These are phyloP conservation scores for Austroboletus niveus DNA, from an alignment of 1,284 basidiomycete species.

Conservation along the genomic window DNA sequence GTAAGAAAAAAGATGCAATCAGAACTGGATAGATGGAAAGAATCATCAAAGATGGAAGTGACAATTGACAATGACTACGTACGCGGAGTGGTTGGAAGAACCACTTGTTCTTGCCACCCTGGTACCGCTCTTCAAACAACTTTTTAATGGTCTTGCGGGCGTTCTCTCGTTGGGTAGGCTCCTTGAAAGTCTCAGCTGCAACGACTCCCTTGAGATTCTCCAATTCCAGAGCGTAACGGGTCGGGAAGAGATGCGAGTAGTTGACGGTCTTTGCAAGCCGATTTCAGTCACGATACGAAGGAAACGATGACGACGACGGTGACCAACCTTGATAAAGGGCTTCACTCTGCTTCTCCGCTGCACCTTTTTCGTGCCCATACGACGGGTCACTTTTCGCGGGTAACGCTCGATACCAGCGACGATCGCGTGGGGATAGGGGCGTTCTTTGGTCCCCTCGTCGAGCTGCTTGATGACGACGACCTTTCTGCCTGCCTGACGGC, in stretches of 20 bases:
- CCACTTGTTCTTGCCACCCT: conserved; percentile 92
- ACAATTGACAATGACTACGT: conserved; percentile 30
- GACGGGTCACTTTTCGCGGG: conserved; percentile 92
- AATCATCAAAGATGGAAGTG: conserved; percentile 5
- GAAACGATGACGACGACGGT: background rate
- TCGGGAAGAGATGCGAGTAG: conserved; percentile 97
- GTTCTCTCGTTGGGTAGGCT: conserved; percentile 88
- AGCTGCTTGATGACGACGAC: conserved; percentile 88
- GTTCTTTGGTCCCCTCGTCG: conserved; percentile 87
- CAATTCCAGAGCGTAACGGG: conserved; percentile 93
- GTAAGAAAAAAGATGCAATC: conserved; percentile 15
- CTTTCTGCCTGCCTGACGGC: conserved; percentile 94
- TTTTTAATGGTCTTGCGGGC: conserved; percentile 97
- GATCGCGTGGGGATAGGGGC: conserved; percentile 93
- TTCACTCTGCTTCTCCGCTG: conserved; percentile 91
- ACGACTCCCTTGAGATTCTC: conserved; percentile 89
- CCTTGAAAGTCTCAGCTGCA: conserved; percentile 88
- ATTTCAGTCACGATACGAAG: background rate
- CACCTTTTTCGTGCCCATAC: conserved; percentile 95
- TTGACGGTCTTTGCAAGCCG: conserved; percentile 66
- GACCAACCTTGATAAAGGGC: conserved; percentile 93
- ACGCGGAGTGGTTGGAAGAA: conserved; percentile 84
- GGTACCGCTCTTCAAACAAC: conserved; percentile 90
- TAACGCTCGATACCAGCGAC: conserved; percentile 96
- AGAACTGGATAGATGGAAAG: conserved; percentile 21